These are phyloP conservation scores for Pyricularia grisea DNA, from an alignment of 2,329 filamentous ascomycete genomes.

Conservation along the genomic window DNA sequence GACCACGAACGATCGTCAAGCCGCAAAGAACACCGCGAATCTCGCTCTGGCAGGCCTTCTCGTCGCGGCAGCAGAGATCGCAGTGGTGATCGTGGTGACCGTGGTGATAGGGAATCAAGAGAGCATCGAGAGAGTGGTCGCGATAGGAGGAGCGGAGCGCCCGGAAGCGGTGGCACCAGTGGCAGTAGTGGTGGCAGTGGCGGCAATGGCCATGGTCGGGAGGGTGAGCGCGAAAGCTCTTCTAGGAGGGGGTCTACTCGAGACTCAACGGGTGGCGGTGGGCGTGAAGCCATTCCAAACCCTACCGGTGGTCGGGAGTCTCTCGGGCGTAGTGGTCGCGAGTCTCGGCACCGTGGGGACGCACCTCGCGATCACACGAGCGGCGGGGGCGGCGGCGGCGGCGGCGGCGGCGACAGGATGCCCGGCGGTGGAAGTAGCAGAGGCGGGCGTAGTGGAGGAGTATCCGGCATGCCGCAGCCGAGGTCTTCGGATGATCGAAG, in stretches of 20 bases:
- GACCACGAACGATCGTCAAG: slow-evolving; percentile 26
- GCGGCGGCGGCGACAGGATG: slow-evolving; percentile 25
- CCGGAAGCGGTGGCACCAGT: slow-evolving; percentile 4
- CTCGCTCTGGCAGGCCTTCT: slow-evolving; percentile 24
- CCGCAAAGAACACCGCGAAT: slow-evolving; percentile 31
- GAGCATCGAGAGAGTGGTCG: slow-evolving; percentile 32
- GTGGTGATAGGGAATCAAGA: slow-evolving; percentile 23
- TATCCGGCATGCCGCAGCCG: slow-evolving; percentile 5
- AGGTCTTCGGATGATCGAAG: slow-evolving; percentile 19
- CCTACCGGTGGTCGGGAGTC: slow-evolving; percentile 3
- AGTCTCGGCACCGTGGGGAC: slow-evolving; percentile 21
- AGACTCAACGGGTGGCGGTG: slow-evolving; percentile 12
- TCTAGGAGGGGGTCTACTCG: slow-evolving; percentile 16
- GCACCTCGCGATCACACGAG: slow-evolving; percentile 11
- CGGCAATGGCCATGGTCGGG: slow-evolving; percentile 12
- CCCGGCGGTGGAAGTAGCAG: slow-evolving; percentile 20
- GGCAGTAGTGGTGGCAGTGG: too few species aligned
- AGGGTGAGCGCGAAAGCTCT: slow-evolving; percentile 14
- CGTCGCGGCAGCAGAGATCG: slow-evolving; percentile 42
- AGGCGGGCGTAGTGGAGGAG: slow-evolving; percentile 24
- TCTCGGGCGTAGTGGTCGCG: slow-evolving; percentile 10
- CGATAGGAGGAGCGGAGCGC: slow-evolving; percentile 27
- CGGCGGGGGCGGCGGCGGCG: slow-evolving; percentile 19
- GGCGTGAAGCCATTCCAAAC: slow-evolving; percentile 12
- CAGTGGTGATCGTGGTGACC: slow-evolving; percentile 30